Percentiles rank a stretch among this genome's conserved stretches.
phyloP scores from a whole-genome alignment of 352 stramenopile genomes.

The Pythium phragmitis region DNA sequence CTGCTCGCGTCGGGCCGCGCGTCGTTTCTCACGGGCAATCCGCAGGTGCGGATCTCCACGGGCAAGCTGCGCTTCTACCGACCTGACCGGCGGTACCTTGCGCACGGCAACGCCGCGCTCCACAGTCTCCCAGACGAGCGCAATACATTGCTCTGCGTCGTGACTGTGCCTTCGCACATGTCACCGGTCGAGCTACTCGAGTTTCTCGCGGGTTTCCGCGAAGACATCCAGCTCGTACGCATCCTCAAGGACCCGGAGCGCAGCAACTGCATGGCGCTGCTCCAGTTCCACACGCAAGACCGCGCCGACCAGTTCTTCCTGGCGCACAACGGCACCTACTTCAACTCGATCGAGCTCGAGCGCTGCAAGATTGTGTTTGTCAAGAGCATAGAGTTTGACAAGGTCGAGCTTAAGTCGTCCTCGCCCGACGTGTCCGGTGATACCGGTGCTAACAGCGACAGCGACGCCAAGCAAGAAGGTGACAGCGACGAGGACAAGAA shows the following conservation, averaged over 20 bases:
- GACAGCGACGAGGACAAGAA: neutral
- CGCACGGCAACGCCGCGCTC: constrained; percentile 21
- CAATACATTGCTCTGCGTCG: constrained; percentile 77
- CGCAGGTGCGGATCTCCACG: constrained; percentile 71
- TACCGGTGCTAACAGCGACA: neutral
- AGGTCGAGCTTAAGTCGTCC: constrained; percentile 26
- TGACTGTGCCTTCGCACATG: constrained; percentile 85
- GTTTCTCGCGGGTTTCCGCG: constrained; percentile 73
- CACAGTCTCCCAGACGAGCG: constrained; percentile 51
- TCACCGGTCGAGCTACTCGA: constrained; percentile 83
- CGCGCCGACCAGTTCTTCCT: constrained; percentile 84
- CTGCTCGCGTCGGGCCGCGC: constrained; percentile 32
- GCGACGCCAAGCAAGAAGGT: constrained; percentile 7
- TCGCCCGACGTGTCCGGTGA: constrained; percentile 7
- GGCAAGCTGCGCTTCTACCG: constrained; percentile 85
- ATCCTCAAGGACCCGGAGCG: constrained; percentile 81
- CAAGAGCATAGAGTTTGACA: constrained; percentile 84
- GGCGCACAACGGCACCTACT: constrained; percentile 88
- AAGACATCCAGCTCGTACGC: constrained; percentile 73
- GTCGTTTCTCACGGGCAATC: constrained; percentile 74
- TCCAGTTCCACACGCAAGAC: constrained; percentile 81
- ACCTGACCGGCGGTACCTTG: constrained; percentile 53
- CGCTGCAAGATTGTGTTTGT: constrained; percentile 91
- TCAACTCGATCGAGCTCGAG: constrained; percentile 91
- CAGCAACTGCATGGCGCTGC: constrained; percentile 83